These are phyloP conservation scores for Beta corolliflora DNA, from an alignment of 179 eudicot species.

Conservation along the genomic window DNA sequence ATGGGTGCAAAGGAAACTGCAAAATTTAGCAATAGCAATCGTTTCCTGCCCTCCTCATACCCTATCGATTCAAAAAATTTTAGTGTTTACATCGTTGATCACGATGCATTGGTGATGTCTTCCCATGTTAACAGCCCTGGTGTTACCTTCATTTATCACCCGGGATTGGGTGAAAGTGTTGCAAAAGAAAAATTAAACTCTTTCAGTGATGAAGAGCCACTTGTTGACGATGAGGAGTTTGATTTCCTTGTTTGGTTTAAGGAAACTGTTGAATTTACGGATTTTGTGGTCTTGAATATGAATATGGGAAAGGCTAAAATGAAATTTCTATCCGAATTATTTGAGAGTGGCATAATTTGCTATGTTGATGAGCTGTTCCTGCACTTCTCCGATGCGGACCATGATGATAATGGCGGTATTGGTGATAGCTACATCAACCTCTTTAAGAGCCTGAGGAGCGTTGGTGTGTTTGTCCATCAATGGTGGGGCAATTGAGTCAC, in stretches of 20 bases:
- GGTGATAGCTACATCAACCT: slow-evolving; percentile 49
- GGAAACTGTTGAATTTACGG: slow-evolving; percentile 56
- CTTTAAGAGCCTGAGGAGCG: slow-evolving; percentile 52
- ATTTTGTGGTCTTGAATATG: slow-evolving; percentile 76
- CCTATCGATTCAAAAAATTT: slow-evolving; percentile 51
- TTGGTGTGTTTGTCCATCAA: slow-evolving; percentile 75
- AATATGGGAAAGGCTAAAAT: slow-evolving; percentile 56
- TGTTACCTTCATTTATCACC: slow-evolving; percentile 73
- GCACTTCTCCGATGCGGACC: slow-evolving; percentile 47
- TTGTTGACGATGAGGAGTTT: slow-evolving; percentile 60
- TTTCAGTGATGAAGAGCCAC: slow-evolving; percentile 46
- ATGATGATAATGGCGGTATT: slow-evolving; percentile 22
- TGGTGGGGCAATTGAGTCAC: slow-evolving; percentile 56
- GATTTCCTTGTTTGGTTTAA: slow-evolving; percentile 76
- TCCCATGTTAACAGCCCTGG: slow-evolving; percentile 80
- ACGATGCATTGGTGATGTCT: slow-evolving; percentile 57
- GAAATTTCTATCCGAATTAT: slow-evolving; percentile 61
- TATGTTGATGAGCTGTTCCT: slow-evolving; percentile 79
- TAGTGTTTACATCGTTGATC: slow-evolving; percentile 62
- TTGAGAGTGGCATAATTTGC: slow-evolving; percentile 69
- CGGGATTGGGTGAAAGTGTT: slow-evolving; percentile 47
- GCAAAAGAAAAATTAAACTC: slow-evolving; percentile 41
- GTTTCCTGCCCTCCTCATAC: slow-evolving; percentile 53
- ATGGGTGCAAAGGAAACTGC: slow-evolving; percentile 63
- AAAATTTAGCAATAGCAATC: slow-evolving; percentile 44